phyloP scores from a whole-genome alignment of 352 stramenopile genomes.

The Peronospora tabacina region DNA sequence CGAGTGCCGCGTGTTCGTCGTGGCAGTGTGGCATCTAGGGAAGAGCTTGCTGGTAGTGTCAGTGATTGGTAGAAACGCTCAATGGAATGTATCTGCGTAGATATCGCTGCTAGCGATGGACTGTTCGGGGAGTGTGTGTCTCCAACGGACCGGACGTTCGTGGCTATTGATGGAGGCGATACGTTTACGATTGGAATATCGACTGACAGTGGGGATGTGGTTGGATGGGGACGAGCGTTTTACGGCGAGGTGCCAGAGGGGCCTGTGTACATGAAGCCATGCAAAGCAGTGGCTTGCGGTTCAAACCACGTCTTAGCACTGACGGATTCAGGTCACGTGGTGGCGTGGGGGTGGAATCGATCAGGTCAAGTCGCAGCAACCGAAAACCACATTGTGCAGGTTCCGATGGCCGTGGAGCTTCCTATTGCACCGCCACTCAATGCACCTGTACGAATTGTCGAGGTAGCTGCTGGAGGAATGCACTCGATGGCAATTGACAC shows the following conservation, averaged over 20 bases:
- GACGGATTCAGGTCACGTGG: constrained; percentile 30
- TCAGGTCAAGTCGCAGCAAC: constrained; percentile 30
- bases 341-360: constrained; percentile 53
- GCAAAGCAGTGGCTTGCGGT: constrained; percentile 39
- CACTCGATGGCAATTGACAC: constrained; percentile 55
- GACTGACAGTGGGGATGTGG: constrained; percentile 21
- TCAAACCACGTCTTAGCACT: constrained; percentile 49
- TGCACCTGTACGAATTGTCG: constrained; percentile 4
- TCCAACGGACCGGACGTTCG: constrained; percentile 9
- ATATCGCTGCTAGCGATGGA: constrained; percentile 6
- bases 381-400: constrained; percentile 5
- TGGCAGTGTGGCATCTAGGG: constrained; percentile 54
- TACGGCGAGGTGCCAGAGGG: constrained; percentile 45
- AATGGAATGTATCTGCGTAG: constrained; percentile 30
- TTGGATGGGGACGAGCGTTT: constrained; percentile 59
- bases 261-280: constrained; percentile 16
- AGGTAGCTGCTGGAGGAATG: constrained; percentile 42
- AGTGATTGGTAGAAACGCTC: constrained; percentile 23
- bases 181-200: constrained; percentile 45
- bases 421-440: neutral
- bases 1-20: constrained; percentile 42
- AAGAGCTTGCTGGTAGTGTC: constrained; percentile 6
- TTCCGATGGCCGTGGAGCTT: constrained; percentile 30
- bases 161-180: constrained; percentile 39
- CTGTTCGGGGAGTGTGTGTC: constrained; percentile 35